Base-by-base conservation (phyloP, 1,284 basidiomycete species). In the Cystobasidiaceae sp. region DNA sequence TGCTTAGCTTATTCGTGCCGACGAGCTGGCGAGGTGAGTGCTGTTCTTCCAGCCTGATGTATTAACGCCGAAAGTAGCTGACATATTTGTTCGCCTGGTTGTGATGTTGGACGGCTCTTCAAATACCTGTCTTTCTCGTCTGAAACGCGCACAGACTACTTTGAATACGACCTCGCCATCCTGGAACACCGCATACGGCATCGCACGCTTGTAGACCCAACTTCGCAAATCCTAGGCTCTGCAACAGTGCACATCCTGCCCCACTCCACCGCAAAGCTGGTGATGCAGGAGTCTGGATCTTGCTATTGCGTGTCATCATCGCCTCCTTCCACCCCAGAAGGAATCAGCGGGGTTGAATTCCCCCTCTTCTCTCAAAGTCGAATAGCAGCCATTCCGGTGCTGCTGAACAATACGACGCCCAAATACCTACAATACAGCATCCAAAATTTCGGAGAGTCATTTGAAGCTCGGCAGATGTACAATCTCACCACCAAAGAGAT, bases 211-310 rank as follows among this genome's bases (percentile, higher is more conserved):
- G 48, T 69, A 25, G 62, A 67, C 43, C 68, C 68, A 19, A 60
- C 68, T 19, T 52, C 68, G 25, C 70, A 71, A 37, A 69, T 71
- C 33, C 45, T 71, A 9, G 70, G 70, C n/a, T 59, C 67, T 27
- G 62, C 67, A 50, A 71, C 70, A 13, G 62, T 71, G 37, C 70
- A 69, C 32, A 67, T 71, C 33, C 56, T 71, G 23, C 70, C 70
- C 5, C 68, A 69, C 44, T 59, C 68, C 5, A 71, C 70, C 13
- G 70, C 70, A 1, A 61, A 65, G 33, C 49, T 71, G 67, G 63
- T 52, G 30, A 50, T 51, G 43, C 48, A 23, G 30, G 66, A 59
- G 49, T 52, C 60, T 64, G 65, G 49, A 60, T 58, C 59, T 21
- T 69, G 41, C 62, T 64, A 44, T 23, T 51, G 28, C 48, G 52